Base-by-base conservation (phyloP, 2,329 filamentous ascomycete genomes). In the Xylaria multiplex region DNA sequence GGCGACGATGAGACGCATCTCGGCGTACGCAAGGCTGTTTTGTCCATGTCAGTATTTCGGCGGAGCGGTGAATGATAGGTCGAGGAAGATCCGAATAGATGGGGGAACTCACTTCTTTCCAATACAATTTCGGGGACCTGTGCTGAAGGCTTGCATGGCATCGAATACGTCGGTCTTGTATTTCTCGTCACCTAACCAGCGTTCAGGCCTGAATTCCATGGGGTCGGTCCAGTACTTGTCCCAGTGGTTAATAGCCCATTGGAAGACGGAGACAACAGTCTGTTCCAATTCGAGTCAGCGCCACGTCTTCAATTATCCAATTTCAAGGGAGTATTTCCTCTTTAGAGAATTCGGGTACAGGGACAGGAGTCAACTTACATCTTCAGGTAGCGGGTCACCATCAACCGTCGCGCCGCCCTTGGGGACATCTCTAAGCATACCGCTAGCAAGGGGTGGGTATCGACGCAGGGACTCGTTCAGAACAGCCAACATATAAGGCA, bases 381-480 rank as follows among this genome's bases (percentile, higher is more conserved):
- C 71, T 49, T 72, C 72, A 2, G 76, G 70, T 6, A 78, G 67
- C 42, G 67, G 68, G 35, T 69, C 63, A 11, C 74, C 75, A 3
- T 66, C 62, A n/a, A 78, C 68, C 1, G 60, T 65, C 1, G 66
- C 70, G 52, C 75, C 75, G 7, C 76, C 75, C 48, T 69, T 66
- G 7, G 73, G 72, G n/a, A 70, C 67, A 9, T 65, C 30, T 52
- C 76, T 49, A 6, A 74, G 71, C 43, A 77, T 63, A 1, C 72
- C 72, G 11, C 46, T 60, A 0, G 72, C 66, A 6, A 75, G 73
- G 14, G 76, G 76, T 14, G 82, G 81, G 65, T 82, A 83, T 55
- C 80, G 72, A 7, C 82, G 77, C 50, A 84, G 68, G 5, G 75
- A 71, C 72, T 84, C 82, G 32, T 83, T 77, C 6, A 84, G 73